Evolutionary conservation across 2,329 filamentous ascomycete species (phyloP).

Genomic region (Septoria petroselini): DNA sequence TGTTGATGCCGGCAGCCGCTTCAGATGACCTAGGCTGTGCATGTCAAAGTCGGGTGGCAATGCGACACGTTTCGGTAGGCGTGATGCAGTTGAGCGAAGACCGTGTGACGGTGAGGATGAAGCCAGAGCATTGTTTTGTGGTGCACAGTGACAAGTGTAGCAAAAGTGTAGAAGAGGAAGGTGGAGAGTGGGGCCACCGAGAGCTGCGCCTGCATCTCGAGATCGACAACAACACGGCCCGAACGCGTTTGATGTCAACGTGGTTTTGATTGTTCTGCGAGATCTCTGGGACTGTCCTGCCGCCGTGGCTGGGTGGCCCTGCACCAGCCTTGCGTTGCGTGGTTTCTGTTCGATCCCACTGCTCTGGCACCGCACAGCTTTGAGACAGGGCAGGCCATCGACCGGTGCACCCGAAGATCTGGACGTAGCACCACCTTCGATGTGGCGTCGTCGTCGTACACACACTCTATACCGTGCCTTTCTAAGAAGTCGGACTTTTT

Average conservation of each 20-base stretch:
- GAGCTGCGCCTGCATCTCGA: neutral
- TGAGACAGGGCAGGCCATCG: conserved; percentile 10
- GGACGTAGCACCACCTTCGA: conserved; percentile 1
- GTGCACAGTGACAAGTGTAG: neutral
- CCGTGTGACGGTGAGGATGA: too few relatives aligned
- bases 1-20: too few relatives aligned
- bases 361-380: neutral
- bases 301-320: neutral
- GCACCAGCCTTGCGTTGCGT: neutral
- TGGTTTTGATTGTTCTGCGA: conserved; percentile 19
- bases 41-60: too few relatives aligned
- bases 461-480: neutral
- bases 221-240: conserved; percentile 9
- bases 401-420: conserved; percentile 5
- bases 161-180: too few relatives aligned
- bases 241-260: conserved; percentile 8
- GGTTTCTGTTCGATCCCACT: conserved; percentile 2
- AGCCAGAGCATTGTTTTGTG: too few relatives aligned
- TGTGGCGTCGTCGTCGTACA: neutral
- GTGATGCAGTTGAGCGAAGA: neutral
- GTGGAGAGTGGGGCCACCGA: neutral
- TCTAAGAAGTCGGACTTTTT: too few relatives aligned
- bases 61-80: too few relatives aligned
- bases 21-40: too few relatives aligned
- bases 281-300: conserved; percentile 8